Conservation (phyloP, 192 early-diverging fungal species). For the Linnemannia schmuckeri region DNA sequence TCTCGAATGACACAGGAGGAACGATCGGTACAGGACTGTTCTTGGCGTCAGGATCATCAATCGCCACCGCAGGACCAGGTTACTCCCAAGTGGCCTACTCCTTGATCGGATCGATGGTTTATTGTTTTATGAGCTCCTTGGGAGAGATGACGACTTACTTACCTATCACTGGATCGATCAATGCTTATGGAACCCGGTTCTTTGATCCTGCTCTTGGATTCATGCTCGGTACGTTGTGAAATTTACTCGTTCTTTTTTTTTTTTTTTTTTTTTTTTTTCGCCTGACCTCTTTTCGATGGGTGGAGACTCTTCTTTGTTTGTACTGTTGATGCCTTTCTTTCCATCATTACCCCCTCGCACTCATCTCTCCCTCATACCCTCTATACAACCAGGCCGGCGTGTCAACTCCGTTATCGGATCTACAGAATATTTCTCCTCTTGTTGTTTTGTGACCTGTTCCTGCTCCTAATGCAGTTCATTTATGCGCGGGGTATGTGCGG, state of each 20-base stretch:
- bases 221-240: constrained; percentile 71
- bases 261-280: neutral
- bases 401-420: constrained; percentile 10
- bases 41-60: constrained; percentile 79
- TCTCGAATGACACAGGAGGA: constrained; percentile 67
- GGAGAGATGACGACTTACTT: constrained; percentile 91
- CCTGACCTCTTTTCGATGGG: neutral
- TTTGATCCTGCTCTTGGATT: constrained; percentile 85
- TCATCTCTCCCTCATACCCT: neutral
- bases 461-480: neutral
- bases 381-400: neutral
- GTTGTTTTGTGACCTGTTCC: constrained; percentile 7
- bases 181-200: constrained; percentile 82
- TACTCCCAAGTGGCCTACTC: constrained; percentile 81
- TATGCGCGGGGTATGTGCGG: neutral
- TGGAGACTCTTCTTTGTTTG: neutral
- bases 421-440: neutral
- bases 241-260: neutral
- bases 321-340: too few relatives aligned
- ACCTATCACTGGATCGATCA: constrained; percentile 86
- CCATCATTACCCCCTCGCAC: neutral
- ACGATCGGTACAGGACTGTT: constrained; percentile 87
- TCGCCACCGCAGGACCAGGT: constrained; percentile 82
- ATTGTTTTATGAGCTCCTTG: constrained; percentile 79
- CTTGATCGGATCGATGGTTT: constrained; percentile 77